Evolutionary conservation across 768 basidiomycete species (phyloP).

Genomic region (Trametes coccinea): DNA sequence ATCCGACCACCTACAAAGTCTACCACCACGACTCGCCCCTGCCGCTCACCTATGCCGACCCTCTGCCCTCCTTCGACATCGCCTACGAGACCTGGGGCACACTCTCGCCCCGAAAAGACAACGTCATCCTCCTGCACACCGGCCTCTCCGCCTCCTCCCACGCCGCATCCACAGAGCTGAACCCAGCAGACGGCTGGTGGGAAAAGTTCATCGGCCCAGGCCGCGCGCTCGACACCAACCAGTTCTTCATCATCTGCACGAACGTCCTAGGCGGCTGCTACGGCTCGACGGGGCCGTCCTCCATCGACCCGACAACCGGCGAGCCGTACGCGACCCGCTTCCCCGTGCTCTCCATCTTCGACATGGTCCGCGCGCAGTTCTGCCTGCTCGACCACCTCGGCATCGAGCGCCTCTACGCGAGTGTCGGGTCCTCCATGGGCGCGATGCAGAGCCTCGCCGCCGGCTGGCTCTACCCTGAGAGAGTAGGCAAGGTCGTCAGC

Average conservation of each 20-base stretch:
- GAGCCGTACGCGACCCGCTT: conserved; percentile 86
- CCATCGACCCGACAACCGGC: conserved; percentile 66
- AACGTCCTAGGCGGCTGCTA: conserved; percentile 98
- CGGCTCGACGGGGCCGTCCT: conserved; percentile 94
- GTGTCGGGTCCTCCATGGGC: conserved; percentile 95
- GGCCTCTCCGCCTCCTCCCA: conserved; percentile 96
- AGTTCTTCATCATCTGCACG: conserved; percentile 92
- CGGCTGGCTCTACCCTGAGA: conserved; percentile 88
- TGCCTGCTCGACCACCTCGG: conserved; percentile 79
- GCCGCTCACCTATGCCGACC: conserved; percentile 56
- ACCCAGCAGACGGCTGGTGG: conserved; percentile 94
- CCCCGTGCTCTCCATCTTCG: conserved; percentile 90
- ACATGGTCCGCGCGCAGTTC: conserved; percentile 97
- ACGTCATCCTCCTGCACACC: conserved; percentile 93
- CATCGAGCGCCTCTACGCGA: conserved; percentile 85
- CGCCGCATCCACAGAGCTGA: conserved; percentile 77
- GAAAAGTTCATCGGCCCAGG: conserved; percentile 97
- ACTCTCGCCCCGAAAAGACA: conserved; percentile 73
- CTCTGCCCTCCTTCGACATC: conserved; percentile 74
- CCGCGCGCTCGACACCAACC: conserved; percentile 88
- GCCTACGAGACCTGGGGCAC: conserved; percentile 99
- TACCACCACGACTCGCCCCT: conserved; percentile 66
- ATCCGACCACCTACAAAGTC: conserved; percentile 66
- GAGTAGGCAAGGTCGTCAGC: conserved; percentile 87
- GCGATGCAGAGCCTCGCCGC: conserved; percentile 97